Base-by-base conservation (phyloP, 2,329 filamentous ascomycete genomes). In the Thelonectria discophora region DNA sequence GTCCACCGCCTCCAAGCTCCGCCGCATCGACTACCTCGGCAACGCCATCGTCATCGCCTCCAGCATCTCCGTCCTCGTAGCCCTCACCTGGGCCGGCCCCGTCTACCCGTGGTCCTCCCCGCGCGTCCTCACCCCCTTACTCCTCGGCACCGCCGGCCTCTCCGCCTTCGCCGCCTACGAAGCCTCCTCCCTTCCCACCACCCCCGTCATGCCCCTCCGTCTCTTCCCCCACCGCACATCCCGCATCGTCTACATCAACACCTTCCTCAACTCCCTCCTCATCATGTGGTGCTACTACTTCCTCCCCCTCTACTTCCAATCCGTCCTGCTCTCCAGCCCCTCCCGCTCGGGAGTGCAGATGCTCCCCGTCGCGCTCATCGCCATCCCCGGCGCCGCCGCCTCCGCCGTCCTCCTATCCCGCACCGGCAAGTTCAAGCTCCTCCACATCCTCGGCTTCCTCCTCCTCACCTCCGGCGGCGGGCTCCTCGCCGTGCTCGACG, bases 251-350 rank as follows among this genome's bases (percentile, higher is more conserved):
- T 67, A 68, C 18, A 39, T 58, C 24, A 71, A 66, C 40, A 70
- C 70, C 1, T 72, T 72, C 27, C 32, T 74, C 9, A 63, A 64
- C 24, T 61, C 48, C 7, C 9, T 72, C 1, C 24, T 72, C 0
- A 50, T 80, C 8, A 75, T 75, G 48, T 80, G 78, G 74, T 65
- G 71, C 3, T 68, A 75, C 48, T 79, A 76, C 68, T 82, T 82
- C 60, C 52, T 82, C 1, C 80, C 81, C 0, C 60, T 84, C 1
- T 84, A 82, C 65, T 83, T 83, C 63, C 80, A 84, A 53, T 74
- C 72, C 1, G 78, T 83, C 0, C 69, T 72, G 5, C 50, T 69
- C 1, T 72, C 74, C 5, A 69, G 72, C 0, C 75, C 82, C 0
- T 64, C 69, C 0, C 63, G 72, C 0, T 71, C 78, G 0, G 79